Percentiles rank a stretch among this genome's conserved stretches.
phyloP scores from a whole-genome alignment of 345 rosid species.

The Euphorbia tirucalli region DNA sequence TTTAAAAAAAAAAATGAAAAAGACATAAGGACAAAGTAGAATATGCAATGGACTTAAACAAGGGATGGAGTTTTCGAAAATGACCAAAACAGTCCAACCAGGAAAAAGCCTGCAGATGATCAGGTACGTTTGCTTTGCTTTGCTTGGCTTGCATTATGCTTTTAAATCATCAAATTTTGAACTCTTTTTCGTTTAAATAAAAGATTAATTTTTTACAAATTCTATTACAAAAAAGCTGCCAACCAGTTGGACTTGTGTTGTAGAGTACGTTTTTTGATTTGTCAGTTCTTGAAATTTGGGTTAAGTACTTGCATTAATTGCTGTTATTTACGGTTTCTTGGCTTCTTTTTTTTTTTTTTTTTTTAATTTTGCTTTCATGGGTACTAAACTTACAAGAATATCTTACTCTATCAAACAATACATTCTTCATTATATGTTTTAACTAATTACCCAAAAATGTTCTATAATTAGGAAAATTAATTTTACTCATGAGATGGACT shows the following conservation, averaged over 20 bases:
- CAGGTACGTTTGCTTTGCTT: conserved; percentile 15
- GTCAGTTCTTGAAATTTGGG: conserved; percentile 25
- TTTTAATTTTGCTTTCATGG: too few species aligned
- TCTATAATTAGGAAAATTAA: too few species aligned
- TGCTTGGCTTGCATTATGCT: background rate
- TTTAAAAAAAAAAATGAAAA: conserved; percentile 12
- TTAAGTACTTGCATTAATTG: conserved; percentile 4
- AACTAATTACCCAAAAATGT: too few species aligned
- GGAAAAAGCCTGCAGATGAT: conserved; percentile 45
- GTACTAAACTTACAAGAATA: too few species aligned
- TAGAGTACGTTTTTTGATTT: conserved; percentile 6
- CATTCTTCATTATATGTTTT: too few species aligned
- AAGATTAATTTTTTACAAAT: too few species aligned
- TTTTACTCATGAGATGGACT: too few species aligned
- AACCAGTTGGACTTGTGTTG: conserved; percentile 15
- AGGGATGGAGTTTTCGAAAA: conserved; percentile 43
- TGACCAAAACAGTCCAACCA: conserved; percentile 34
- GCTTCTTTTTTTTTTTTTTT: too few species aligned
- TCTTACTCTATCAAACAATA: too few species aligned
- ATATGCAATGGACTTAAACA: conserved; percentile 38
- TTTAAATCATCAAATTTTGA: background rate
- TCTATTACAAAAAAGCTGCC: conserved; percentile 12
- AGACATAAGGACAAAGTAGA: conserved; percentile 35
- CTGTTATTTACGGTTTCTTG: background rate
- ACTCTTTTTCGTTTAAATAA: too few species aligned